These are phyloP conservation scores for Gossypium aridum DNA, from an alignment of 441 rosid genomes.

Conservation along the genomic window DNA sequence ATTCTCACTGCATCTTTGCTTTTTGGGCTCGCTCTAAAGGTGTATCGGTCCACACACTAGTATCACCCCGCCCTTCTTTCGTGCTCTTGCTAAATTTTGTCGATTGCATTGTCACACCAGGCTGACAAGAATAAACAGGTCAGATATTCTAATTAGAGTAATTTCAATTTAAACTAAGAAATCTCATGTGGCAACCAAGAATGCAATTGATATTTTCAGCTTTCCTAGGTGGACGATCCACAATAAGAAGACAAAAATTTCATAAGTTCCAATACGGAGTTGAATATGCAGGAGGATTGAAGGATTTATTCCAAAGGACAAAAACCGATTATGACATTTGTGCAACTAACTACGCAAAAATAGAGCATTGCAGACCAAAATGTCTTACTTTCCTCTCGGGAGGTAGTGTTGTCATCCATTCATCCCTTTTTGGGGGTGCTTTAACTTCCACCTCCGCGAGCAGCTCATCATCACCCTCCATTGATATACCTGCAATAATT, in stretches of 20 bases:
- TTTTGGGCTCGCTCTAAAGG: constrained; percentile 82
- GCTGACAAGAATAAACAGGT: constrained; percentile 34
- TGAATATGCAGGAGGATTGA: neutral
- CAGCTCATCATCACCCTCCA: constrained; percentile 97
- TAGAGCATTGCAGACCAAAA: neutral
- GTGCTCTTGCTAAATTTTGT: constrained; percentile 56
- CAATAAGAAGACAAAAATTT: neutral
- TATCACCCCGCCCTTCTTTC: constrained; percentile 87
- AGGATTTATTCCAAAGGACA: neutral
- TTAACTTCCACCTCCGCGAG: constrained; percentile 65
- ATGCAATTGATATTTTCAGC: neutral
- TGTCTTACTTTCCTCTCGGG: constrained; percentile 79
- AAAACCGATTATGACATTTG: neutral
- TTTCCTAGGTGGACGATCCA: neutral
- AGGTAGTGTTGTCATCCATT: constrained; percentile 98
- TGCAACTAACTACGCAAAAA: neutral
- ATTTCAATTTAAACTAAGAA: neutral
- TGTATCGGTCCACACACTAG: constrained; percentile 78
- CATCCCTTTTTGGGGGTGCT: constrained; percentile 68
- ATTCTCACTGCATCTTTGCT: constrained; percentile 73
- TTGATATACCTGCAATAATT: constrained; percentile 61
- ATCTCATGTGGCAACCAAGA: neutral
- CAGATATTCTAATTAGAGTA: neutral
- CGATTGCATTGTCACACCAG: constrained; percentile 69
- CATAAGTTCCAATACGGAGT: neutral